Evolutionary conservation across 306 rosid genomes (phyloP), one percentile per base, ranked within the genome.

Genomic region (Prunus fruticosa): DNA sequence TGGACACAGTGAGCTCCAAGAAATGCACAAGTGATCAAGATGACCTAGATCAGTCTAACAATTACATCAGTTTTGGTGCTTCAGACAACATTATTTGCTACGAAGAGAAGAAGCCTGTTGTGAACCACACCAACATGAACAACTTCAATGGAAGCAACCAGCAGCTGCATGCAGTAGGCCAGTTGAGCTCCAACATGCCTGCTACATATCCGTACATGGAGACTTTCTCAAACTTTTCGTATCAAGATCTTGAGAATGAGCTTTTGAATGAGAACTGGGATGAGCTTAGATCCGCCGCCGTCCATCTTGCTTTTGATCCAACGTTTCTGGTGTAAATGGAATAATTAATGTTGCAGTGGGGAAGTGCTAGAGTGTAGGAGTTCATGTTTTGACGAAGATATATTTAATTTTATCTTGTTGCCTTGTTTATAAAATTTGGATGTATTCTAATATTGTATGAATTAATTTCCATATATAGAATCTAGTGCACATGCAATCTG

Each of bases 221-320:
- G 77, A 51, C 82, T 54, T 22, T 75, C 80, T 76, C 93, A n/a
- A 82, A 78, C 81, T 70, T 82, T 41, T 76, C 89, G 3, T 75
- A 62, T 76, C 80, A 49, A 4, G 79, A 75, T 65, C 70, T 72
- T 7, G 72, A 76, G 18, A 46, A 65, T 52, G 73, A 76, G 38
- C 52, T 86, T 16, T 80, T 87, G 10, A 84, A 86, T 64, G 84
- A 84, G 20, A 81, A 85, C 58, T 89, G 97, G 97, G 97, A 95
- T 76, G 99, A 95, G 86, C 89, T 92, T 54, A 88, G 86, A 80
- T 87, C 97, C 5, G 87, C 86, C 43, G 78, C 92, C 14, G 89
- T 88, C 16, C 91, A 87, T 73, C 88, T 87, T 61, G 82, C 87
- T 81, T 86, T 83, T 79, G 78, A 91, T 83, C 88, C 91, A 0